Evolutionary conservation across 768 basidiomycete species (phyloP), one percentile per base, ranked within the genome.

Genomic region (Tephrocybe rancida): DNA sequence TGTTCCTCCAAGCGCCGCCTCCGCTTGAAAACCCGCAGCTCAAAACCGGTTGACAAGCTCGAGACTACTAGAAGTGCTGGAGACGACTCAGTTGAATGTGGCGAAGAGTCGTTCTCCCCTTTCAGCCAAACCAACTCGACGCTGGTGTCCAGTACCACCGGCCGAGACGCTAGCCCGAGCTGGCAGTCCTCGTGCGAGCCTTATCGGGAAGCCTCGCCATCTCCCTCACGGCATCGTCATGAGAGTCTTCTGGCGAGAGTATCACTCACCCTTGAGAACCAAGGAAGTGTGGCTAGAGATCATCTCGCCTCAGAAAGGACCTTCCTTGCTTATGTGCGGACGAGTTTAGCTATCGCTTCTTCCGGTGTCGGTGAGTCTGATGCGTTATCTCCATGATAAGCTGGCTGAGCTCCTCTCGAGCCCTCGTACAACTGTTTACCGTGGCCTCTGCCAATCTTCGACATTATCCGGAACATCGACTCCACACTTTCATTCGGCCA

Each of bases 301-400:
- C 82, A 83, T 54, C 67, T 83, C 7, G 78, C 81, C 0, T 74
- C 72, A 1, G 82, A 83, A 56, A 67, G 80, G 34, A 82, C 80
- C 5, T 82, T 80, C 61, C 68, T 83, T 11, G 79, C 82, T 16
- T 84, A 82, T 56, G 67, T 82, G 30, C 66, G 81, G 42, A 83
- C 82, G 5, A 80, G 78, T 53, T 62, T 83, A 25, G 72, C 79
- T 1, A 70, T 82, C 5, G 72, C 79, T n/a, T 75, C 74, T n/a
- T 71, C 76, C 0, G 82, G 82, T 18, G 77, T 83, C 42, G 80
- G 64, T 60, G 21, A 54, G 62, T 38, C 10, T 27, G 32, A 18
- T 44, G 26, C 16, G 11, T 48, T 41, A 21, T 41, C 38, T 44
- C 8, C 25, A 21, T 5, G 37, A 44, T 35, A 37, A 21, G 29